phyloP scores from a whole-genome alignment of 1,139 yeast genomes.

The Geotrichum siamense region DNA sequence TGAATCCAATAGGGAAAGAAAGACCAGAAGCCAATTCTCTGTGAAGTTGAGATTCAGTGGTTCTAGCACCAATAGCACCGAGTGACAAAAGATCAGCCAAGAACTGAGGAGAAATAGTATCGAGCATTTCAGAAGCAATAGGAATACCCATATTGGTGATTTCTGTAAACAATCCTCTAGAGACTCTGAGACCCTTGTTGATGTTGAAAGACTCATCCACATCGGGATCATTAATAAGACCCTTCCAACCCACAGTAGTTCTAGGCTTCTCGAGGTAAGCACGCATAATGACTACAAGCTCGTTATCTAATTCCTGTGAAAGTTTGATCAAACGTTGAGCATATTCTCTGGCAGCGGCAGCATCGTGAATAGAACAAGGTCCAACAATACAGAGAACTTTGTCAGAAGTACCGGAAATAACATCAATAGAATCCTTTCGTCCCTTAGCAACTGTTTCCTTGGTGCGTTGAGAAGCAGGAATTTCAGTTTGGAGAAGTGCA shows the following conservation, averaged over 20 bases:
- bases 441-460: conserved; percentile 62
- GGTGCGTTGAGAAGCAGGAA: conserved; percentile 58
- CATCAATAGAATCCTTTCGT: conserved; percentile 65
- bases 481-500: conserved; percentile 84
- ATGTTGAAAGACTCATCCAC: conserved; percentile 90
- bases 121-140: conserved; percentile 96
- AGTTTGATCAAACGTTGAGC: conserved; percentile 56
- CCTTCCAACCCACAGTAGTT: conserved; percentile 99
- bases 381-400: conserved; percentile 82
- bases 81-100: conserved; percentile 81
- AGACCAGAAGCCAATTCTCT: conserved; percentile 93
- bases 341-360: conserved; percentile 86
- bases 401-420: conserved; percentile 70
- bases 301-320: conserved; percentile 59
- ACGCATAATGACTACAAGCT: conserved; percentile 85
- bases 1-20: conserved; percentile 95
- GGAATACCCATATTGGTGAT: conserved; percentile 70
- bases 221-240: conserved; percentile 93
- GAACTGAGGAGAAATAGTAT: conserved; percentile 93
- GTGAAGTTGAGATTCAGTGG: conserved; percentile 94
- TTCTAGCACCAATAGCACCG: conserved; percentile 97
- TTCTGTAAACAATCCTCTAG: conserved; percentile 79
- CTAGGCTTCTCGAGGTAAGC: conserved; percentile 97
- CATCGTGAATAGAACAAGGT: conserved; percentile 96
- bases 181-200: conserved; percentile 84